Evolutionary conservation across 202 grass and related monocot species (phyloP), one percentile per base, ranked within the genome.

Genomic region (Alloteropsis angusta): DNA sequence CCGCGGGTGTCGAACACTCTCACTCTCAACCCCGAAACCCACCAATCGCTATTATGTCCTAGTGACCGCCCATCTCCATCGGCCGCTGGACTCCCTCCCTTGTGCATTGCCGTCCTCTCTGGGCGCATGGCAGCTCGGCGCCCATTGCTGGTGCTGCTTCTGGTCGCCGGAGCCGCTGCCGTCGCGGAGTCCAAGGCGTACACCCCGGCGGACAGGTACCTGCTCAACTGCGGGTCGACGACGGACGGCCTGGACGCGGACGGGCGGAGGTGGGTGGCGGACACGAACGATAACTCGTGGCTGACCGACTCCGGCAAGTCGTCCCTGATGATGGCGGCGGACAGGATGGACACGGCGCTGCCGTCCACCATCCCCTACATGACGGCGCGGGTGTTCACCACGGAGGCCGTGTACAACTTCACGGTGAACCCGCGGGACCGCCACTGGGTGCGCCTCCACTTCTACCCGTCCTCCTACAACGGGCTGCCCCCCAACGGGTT

Each of bases 371-470:
- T 95, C 62, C 96, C 92, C 1, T 99, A 90, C 87, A 89, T 99
- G 92, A 78, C 90, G 39, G 87, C 81, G 30, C 86, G 96, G 19
- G 76, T 99, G 54, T 99, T 99, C 88, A 93, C 85, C 13, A 36
- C 71, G 21, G 50, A 86, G 43, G n/a, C 92, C 7, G 76, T 48
- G 25, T 99, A 99, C 86, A 91, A 91, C 85, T 90, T 99, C 80
- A 73, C 84, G 6, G 79, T 95, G 47, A 86, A 64, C 68, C 72
- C 72, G 60, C 60, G 41, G 2, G 89, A 89, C 38, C 88, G 88
- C 5, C 90, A 95, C 76, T 99, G 88, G 90, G 56, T 99, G 16
- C 92, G 92, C 48, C 96, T 99, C 67, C 88, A 93, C 87, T 95
- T 99, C 84, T 99, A 99, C 65, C 96, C 92, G n/a, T 75, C 96